A percentile compares a stretch with the other conserved stretches of the same genome.
These are phyloP conservation scores for Oryza punctata DNA, from an alignment of 176 grass and related monocot species.

Conservation along the genomic window DNA sequence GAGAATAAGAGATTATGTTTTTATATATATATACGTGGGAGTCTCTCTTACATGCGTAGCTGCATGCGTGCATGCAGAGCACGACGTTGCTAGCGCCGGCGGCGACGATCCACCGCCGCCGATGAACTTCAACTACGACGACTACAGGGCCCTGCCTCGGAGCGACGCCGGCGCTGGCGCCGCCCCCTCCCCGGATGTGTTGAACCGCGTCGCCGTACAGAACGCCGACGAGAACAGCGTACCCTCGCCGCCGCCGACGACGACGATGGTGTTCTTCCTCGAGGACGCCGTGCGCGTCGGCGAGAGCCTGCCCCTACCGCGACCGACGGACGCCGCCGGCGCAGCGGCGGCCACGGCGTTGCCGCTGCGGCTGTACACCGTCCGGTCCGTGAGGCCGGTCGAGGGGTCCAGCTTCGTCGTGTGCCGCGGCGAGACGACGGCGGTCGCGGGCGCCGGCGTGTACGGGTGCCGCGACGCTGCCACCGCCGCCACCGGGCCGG, in stretches of 20 bases:
- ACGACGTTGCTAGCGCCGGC: neutral
- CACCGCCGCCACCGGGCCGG: neutral
- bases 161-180: neutral
- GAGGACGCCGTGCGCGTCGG: conserved; percentile 45
- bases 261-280: conserved; percentile 27
- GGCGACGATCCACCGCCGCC: neutral
- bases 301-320: conserved; percentile 19
- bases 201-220: neutral
- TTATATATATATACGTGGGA: neutral
- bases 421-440: conserved; percentile 23
- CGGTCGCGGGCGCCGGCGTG: neutral
- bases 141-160: conserved; percentile 4
- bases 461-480: conserved; percentile 33
- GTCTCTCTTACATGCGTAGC: neutral
- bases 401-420: conserved; percentile 33
- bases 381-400: conserved; percentile 17
- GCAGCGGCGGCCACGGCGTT: neutral
- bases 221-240: neutral
- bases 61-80: conserved; percentile 5
- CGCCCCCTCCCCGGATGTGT: neutral
- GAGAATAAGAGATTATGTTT: no score
- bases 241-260: neutral
- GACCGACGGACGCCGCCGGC: neutral
- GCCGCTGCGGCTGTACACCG: conserved; percentile 7
- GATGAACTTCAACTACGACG: conserved; percentile 46